Base-by-base conservation (phyloP, 345 rosid genomes). In the Salix koriyanagi region DNA sequence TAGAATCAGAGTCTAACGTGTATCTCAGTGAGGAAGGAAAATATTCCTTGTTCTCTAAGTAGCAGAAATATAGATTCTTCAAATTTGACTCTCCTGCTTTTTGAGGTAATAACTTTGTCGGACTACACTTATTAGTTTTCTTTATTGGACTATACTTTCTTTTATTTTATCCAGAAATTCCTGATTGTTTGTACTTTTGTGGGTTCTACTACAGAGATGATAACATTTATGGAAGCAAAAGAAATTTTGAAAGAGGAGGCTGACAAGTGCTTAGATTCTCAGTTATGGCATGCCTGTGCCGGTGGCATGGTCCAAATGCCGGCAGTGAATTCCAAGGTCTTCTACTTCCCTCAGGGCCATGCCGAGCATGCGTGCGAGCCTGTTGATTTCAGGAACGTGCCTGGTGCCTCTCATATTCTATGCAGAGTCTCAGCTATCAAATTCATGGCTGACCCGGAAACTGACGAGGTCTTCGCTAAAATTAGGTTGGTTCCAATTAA, bases 181-280 rank as follows among this genome's bases (percentile, higher is more conserved):
- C 65, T 71, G 62, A 61, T 69, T 72, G 54, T 39, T 69, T 60
- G 65, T 77, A 73, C 23, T 69, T 21, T 21, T n/a, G 26, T 56
- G 28, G 62, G 13, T 56, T n/a, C 62, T n/a, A 3, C 62, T 12
- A 32, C 71, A 34, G 80, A 86, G 84, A 90, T 89, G 92, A 91
- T 91, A 79, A 81, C 90, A 11, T 89, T 91, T 71, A 85, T 91
- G 91, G 91, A 89, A 61, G 79, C 91, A 3, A 87, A 86, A 70
- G 91, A 91, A 79, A 88, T 87, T 65, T 66, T 77, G 75, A 87
- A 80, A 41, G 84, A 81, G 32, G 65, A 54, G 56, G 84, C 62
- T 56, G 62, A 70, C 30, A 76, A 69, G 62, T 81, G 84, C 65
- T 76, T 81, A 34, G 80, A 81, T 25, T 73, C 84, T 46, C 80